Evolutionary conservation across 148 eudicot genomes (phyloP), one percentile per base, ranked within the genome.

Genomic region (Amaranthus cruentus): DNA sequence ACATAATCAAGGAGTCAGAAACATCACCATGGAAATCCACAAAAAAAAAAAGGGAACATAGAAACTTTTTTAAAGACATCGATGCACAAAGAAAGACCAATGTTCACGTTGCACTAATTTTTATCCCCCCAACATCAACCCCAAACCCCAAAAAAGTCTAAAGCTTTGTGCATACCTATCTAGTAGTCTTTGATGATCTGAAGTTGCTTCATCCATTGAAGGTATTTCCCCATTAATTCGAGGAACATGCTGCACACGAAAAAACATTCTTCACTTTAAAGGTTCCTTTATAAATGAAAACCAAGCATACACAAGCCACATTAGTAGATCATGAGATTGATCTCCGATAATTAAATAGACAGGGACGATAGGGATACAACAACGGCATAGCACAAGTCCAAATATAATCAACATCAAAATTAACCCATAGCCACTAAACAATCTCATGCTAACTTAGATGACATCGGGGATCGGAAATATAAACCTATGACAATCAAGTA

Each of bases 151-250:
- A 49, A 13, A 47, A 69, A 74, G 61, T 14, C 11, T 7, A 12
- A 62, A 6, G 47, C 49, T 57, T 2, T 5, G 57, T 65, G 51
- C 8, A 72, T 85, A 91, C 95, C 98, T 93, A 81, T 91, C 88
- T 43, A 89, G 79, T 71, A 93, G 85, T 81, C 98, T 87, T 81
- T 93, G 98, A 85, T 93, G 95, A 79, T 91, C 98, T 59, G 95
- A 86, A 78, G 91, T 91, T 61, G 88, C 98, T 81, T 93, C 98
- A 81, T 93, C 95, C 78, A 85, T 72, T 64, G 98, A 89, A 81
- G 98, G 98, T 80, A 93, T 89, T 72, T 93, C 97, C 68, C 98
- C 96, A 87, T 93, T 93, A 79, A 91, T 91, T 78, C 86, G 86
- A 55, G 98, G 98, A 68, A 93, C 81, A 81, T 93, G 98, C 98